Base-by-base conservation (phyloP, 169 alveolate genomes). In the Plasmodium knowlesi region DNA sequence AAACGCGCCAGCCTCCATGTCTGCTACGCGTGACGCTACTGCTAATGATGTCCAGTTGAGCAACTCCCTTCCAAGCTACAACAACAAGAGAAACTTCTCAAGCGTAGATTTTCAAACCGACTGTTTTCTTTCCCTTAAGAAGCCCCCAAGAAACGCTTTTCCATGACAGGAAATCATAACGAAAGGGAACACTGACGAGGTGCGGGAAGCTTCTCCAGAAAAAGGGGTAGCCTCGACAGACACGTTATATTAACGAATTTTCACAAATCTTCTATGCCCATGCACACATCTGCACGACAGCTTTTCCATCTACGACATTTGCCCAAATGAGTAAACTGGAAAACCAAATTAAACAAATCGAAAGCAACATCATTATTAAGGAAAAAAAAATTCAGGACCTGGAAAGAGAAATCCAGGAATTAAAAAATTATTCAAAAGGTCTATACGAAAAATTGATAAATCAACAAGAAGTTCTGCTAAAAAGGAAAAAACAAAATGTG, bases 331-430 rank as follows among this genome's bases (percentile, higher is more conserved):
- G 94, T 46, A 57, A 10, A 10, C 19, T 88, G 82, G 89, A 88
- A 88, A 57, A 78, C 28, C 94, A 88, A 79, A 88, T 88, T 88
- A 88, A 88, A 80, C 19, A 79, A 25, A 88, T 88, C 67, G 94
- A 88, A 73, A 72, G 82, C 50, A 88, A 88, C 32, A 88, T 88
- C 41, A 25, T 25, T 22, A 28, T 53, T 46, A 78, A 88, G 72
- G 94, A 88, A 88, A 80, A 80, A 19, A 43, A 78, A 88, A 88
- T 88, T 37, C 39, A 79, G 57, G 72, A 1, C 37, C 50, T 88
- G 73, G 86, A 54, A 22, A 61, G 82, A 22, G 94, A 88, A 79
- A 88, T 88, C 61, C 76, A 39, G 50, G 90, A 79, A 88, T 1
- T 88, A 53, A 88, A 79, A 88, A 39, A 61, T 34, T 41, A n/a